Conservation (phyloP, 1,284 basidiomycete genomes). For the Amylostereum chailletii region DNA sequence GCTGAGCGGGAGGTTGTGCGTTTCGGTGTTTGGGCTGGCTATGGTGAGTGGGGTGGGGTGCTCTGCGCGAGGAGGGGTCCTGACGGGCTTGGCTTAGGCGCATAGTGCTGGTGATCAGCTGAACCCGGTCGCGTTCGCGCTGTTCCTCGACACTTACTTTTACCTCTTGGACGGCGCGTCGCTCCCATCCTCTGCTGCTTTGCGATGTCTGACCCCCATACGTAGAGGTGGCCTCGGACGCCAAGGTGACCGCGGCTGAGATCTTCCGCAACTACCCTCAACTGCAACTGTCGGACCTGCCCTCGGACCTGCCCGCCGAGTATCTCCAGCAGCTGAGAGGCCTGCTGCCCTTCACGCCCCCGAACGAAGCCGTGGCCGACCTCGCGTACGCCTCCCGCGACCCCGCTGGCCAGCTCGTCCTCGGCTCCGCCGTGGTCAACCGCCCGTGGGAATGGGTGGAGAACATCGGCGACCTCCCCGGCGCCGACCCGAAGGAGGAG, state of each 20-base stretch:
- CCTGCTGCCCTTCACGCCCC: conserved; percentile 45
- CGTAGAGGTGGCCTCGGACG: conserved; percentile 55
- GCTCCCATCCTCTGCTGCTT: not conserved
- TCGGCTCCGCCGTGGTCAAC: conserved; percentile 50
- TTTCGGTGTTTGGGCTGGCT: conserved; percentile 41
- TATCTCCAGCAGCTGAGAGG: conserved; percentile 46
- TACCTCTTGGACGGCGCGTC: conserved; percentile 63
- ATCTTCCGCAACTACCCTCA: conserved; percentile 57
- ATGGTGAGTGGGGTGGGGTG: conserved; percentile 34
- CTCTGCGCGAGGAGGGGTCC: not conserved
- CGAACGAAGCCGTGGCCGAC: conserved; percentile 41
- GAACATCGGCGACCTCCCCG: conserved; percentile 53
- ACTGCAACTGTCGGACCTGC: conserved; percentile 39
- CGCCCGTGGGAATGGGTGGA: conserved; percentile 83
- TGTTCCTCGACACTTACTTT: conserved; percentile 66
- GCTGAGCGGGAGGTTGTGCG: conserved; percentile 33
- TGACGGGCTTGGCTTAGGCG: conserved; percentile 25
- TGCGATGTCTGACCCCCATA: not conserved
- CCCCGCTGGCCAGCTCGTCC: conserved; percentile 36
- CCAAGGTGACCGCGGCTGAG: conserved; percentile 40
- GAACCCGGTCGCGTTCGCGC: conserved; percentile 48
- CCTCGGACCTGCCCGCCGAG: conserved; percentile 46
- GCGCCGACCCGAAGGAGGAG: conserved; percentile 30
- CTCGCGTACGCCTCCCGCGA: conserved; percentile 52
- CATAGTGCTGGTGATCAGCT: conserved; percentile 41